phyloP scores from a whole-genome alignment of 164 flowering plant species.

The Kingdonia uniflora region DNA sequence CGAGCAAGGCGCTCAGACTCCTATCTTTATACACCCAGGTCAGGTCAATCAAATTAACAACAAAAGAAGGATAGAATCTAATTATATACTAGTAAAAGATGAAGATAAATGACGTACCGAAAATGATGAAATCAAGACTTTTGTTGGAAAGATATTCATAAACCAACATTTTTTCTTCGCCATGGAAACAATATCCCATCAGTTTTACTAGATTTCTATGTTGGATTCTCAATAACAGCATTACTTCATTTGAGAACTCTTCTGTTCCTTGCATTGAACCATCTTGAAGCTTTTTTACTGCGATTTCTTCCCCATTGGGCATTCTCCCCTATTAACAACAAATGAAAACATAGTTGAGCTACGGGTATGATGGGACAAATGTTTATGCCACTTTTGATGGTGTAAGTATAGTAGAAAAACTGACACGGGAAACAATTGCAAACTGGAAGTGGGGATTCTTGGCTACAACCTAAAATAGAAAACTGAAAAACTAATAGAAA shows the following conservation, averaged over 20 bases:
- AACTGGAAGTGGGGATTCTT: no score
- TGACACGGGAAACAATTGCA: no score
- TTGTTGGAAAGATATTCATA: constrained; percentile 17
- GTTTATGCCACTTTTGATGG: no score
- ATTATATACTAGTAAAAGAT: no score
- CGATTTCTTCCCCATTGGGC: constrained; percentile 15
- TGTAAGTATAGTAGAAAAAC: no score
- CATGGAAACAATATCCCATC: constrained; percentile 17
- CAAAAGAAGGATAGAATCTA: no score
- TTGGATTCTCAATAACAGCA: constrained; percentile 13
- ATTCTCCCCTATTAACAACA: constrained; percentile 17
- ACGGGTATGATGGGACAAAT: no score
- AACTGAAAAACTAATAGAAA: no score
- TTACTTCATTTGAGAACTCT: constrained; percentile 20
- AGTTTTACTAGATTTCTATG: constrained; percentile 20
- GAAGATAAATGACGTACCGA: constrained; percentile 17
- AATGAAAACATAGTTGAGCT: no score
- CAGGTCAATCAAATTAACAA: not conserved
- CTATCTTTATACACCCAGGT: constrained; percentile 4
- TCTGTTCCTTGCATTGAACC: constrained; percentile 16
- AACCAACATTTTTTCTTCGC: constrained; percentile 16
- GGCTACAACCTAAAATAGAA: no score
- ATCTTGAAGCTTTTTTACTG: constrained; percentile 18
- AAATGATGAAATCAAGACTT: constrained; percentile 8
- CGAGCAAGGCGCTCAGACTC: constrained; percentile 7